Evolutionary conservation across 768 basidiomycete species (phyloP), one percentile per base, ranked within the genome.

Genomic region (Fibroporia radiculosa): DNA sequence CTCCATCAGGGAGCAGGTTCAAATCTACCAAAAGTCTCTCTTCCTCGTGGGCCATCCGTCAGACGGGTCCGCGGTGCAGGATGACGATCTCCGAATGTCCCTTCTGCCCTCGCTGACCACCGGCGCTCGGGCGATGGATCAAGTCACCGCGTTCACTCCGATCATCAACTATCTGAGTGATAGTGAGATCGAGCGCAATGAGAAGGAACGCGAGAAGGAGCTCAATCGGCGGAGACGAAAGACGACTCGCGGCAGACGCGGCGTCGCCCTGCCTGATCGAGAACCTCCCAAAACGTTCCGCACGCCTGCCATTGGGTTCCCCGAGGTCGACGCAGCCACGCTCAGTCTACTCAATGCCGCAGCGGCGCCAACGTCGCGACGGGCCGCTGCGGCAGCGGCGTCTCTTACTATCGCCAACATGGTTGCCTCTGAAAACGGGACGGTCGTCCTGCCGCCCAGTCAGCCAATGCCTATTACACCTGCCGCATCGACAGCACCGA

Each of bases 161-260:
- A 71, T 80, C n/a, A 85, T 98, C 56, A 84, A 84, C 62, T 84
- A 85, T 55, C 79, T 96, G 61, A 83, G 81, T 60, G 89, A 90
- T 47, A 84, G 84, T 49, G 93, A 97, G 50, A 75, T 97, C 47
- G 91, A 93, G 52, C 71, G 82, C 44, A 83, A 78, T 52, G 95
- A 99, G 62, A 86, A 84, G 60, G 93, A 96, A 49, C 77, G 92
- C 48, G 96, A 99, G 62, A 92, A 93, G 66, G 93, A 97, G 53
- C 73, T 85, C 53, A 86, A 79, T 53, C 85, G 84, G 60, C 82
- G 92, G 49, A 71, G 89, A 36, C 86, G 91, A 58, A 80, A 88
- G 40, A 84, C 87, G 55, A 90, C 86, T 1, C 78, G 96, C 27
- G 83, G 84, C 3, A 70, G 85, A 44, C 70, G 87, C 24, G 90